phyloP scores from a whole-genome alignment of 371 early-diverging fungal species.

The Actinomucor elegans region DNA sequence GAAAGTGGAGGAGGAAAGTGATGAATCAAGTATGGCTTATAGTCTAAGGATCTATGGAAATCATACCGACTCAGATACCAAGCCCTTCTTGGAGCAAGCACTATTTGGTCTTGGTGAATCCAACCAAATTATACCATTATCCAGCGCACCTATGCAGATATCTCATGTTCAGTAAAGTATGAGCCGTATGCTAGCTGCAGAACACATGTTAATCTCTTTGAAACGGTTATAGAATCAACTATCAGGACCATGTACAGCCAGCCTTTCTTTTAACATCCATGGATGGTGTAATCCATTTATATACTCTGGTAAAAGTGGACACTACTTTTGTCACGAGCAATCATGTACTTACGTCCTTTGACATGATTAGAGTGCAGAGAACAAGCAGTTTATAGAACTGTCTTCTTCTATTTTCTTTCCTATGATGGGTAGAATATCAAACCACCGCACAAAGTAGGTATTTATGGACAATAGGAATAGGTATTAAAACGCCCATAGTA shows the following conservation, averaged over 20 bases:
- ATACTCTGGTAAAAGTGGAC: slow-evolving; percentile 21
- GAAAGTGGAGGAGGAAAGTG: slow-evolving; percentile 27
- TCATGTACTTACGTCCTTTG: not conserved
- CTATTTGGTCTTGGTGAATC: slow-evolving; percentile 30
- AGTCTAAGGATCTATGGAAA: slow-evolving; percentile 37
- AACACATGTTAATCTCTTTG: not conserved
- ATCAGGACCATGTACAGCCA: slow-evolving; percentile 15
- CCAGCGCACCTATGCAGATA: slow-evolving; percentile 50
- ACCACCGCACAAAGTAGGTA: slow-evolving; percentile 34
- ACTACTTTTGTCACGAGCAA: too few species aligned
- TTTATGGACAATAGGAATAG: not conserved
- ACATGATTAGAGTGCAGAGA: slow-evolving; percentile 8
- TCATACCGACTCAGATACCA: slow-evolving; percentile 13
- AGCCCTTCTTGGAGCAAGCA: slow-evolving; percentile 40
- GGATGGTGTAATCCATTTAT: slow-evolving; percentile 49
- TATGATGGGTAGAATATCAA: slow-evolving; percentile 35
- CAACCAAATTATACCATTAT: slow-evolving; percentile 39
- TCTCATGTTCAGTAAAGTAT: slow-evolving; percentile 41
- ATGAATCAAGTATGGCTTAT: slow-evolving; percentile 20
- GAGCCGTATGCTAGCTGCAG: not conserved
- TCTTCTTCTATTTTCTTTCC: slow-evolving; percentile 38
- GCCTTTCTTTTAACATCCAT: slow-evolving; percentile 43
- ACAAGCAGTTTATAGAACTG: slow-evolving; percentile 25
- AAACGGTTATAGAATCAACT: slow-evolving; percentile 13
- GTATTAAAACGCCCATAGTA: slow-evolving; percentile 20